These are phyloP conservation scores for Fonticula alba DNA, from an alignment of 78 protist species.

Conservation along the genomic window DNA sequence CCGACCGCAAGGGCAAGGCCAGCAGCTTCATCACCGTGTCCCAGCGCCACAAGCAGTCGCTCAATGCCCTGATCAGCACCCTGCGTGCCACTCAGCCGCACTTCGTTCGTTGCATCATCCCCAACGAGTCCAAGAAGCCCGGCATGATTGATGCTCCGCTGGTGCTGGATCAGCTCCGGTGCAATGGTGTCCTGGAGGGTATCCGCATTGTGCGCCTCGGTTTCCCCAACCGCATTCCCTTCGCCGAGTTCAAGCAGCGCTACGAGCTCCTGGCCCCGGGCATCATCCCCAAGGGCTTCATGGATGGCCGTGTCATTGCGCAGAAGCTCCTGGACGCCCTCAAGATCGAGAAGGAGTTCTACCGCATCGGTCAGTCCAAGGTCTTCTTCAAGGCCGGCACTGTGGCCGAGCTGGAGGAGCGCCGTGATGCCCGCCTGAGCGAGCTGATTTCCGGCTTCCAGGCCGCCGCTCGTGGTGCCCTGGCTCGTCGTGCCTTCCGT, in stretches of 20 bases:
- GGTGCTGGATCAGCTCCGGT: constrained; percentile 68
- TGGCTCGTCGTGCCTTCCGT: constrained; percentile 39
- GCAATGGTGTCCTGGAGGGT: constrained; percentile 89
- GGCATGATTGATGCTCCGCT: constrained; percentile 27
- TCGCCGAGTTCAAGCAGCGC: constrained; percentile 60
- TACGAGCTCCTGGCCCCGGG: constrained; percentile 56
- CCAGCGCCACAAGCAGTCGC: constrained; percentile 36
- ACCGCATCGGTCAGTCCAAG: constrained; percentile 51
- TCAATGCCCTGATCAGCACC: constrained; percentile 45
- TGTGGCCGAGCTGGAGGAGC: constrained; percentile 66
- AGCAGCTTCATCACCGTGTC: constrained; percentile 54
- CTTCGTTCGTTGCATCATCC: constrained; percentile 78
- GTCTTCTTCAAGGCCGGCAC: constrained; percentile 71
- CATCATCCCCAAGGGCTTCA: constrained; percentile 30
- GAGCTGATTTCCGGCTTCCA: constrained; percentile 39
- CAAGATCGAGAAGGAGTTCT: constrained; percentile 23
- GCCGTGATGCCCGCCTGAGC: constrained; percentile 47
- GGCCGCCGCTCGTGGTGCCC: constrained; percentile 50
- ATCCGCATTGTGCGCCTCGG: constrained; percentile 75
- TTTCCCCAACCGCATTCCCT: constrained; percentile 67
- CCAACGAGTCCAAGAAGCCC: constrained; percentile 53
- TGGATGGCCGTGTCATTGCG: constrained; percentile 35
- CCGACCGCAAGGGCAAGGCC: constrained; percentile 33
- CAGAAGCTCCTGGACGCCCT: constrained; percentile 38
- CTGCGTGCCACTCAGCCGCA: constrained; percentile 58